Base-by-base conservation (phyloP, 345 rosid species). In the Brassica incana region DNA sequence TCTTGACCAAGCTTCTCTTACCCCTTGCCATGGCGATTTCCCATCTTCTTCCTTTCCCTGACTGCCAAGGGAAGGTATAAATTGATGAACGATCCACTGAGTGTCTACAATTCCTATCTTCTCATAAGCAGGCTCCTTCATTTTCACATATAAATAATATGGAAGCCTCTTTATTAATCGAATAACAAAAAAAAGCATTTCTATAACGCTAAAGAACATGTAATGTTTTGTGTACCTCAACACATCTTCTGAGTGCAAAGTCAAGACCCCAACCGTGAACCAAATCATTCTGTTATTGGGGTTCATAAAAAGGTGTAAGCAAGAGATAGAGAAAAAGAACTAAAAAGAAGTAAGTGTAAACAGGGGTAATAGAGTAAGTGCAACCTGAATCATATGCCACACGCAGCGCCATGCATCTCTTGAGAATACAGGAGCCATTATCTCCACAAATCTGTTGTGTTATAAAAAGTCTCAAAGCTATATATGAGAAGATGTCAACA, bases 181-280 rank as follows among this genome's bases (percentile, higher is more conserved):
- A 30, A 10, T 36, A 35, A 48, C 58, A 48, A 14, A 5, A 18
- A 18, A 45, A 73, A 6, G 6, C 20, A 23, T 73, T 32, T 12
- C 6, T 58, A 27, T 20, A 20, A 61, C n/a, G 18, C 4, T 45
- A 78, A 23, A 27, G 4, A 65, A 56, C 8, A 63, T 20, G 75
- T 84, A 50, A 27, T 62, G 1, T 74, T 69, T 29, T 32, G 20
- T 80, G 65, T 64, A 88, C 99, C 90, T 90, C 88, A 27, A 89
- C 90, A 35, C 99, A 95, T 91, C 91, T 90, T 84, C 96, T 83
- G 65, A 95, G 96, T 78, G 97, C 94, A 71, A 95, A 95, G 86
- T 93, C 99, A 78, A 95, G 90, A 64, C 99, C 99, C 99, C 98
- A 95, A 75, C 98, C 99, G 66, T 95, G 99, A 78, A 95, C 96